Conservation (phyloP, 1,284 basidiomycete species). For the Leccinum pallidistipes region DNA sequence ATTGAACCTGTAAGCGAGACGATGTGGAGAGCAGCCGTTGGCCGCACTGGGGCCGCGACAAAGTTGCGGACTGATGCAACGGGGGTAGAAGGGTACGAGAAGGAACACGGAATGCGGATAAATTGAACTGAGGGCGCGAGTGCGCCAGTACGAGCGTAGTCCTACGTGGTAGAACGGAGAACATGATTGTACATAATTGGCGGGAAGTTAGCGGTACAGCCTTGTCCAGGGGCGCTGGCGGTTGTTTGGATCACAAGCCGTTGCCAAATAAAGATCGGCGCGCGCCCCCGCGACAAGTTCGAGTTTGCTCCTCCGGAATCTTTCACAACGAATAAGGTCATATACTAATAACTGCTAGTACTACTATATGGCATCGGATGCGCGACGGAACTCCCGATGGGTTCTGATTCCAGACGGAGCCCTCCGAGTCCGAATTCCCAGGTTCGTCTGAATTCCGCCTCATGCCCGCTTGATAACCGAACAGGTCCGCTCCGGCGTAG, state of each 20-base stretch:
- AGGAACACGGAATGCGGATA: neutral
- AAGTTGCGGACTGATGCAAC: conserved; percentile 2
- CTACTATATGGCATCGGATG: neutral
- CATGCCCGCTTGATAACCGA: conserved; percentile 21
- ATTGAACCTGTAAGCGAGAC: conserved; percentile 22
- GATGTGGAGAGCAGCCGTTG: conserved; percentile 26
- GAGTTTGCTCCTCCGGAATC: neutral
- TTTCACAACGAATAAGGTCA: neutral
- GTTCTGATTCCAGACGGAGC: neutral
- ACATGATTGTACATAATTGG: conserved; percentile 10
- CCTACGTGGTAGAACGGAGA: conserved; percentile 2
- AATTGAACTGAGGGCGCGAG: conserved; percentile 1
- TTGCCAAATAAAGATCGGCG: conserved; percentile 19
- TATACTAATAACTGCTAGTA: neutral
- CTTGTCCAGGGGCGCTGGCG: neutral
- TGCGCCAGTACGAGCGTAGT: conserved; percentile 4
- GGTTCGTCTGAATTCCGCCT: conserved; percentile 11
- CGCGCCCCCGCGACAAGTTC: neutral
- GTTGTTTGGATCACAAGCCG: conserved; percentile 21
- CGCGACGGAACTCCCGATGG: neutral
- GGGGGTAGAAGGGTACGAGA: neutral
- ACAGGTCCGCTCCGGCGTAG: conserved; percentile 16
- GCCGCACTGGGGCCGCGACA: neutral
- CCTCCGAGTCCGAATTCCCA: conserved; percentile 9
- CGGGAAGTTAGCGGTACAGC: neutral